Percentiles rank a stretch among this genome's conserved stretches.
These are phyloP conservation scores for Paraleonurus japonicus DNA, from an alignment of 257 asterid genomes.

Conservation along the genomic window DNA sequence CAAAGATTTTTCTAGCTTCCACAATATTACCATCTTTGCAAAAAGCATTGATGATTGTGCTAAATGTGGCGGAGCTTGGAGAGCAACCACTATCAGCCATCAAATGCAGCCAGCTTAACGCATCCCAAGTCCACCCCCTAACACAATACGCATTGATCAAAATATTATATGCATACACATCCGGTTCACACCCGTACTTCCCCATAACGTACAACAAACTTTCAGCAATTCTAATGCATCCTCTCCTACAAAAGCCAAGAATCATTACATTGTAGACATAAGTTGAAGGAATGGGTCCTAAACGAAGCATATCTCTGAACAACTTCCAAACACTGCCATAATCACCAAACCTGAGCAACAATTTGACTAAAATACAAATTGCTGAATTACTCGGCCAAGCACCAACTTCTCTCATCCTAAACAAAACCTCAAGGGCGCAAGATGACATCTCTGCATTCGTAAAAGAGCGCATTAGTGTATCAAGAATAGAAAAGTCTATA, in stretches of 20 bases:
- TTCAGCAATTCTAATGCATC: conserved; percentile 55
- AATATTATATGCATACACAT: conserved; percentile 62
- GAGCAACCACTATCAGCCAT: conserved; percentile 70
- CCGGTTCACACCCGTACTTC: conserved; percentile 72
- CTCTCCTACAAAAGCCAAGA: conserved; percentile 81
- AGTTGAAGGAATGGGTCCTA: conserved; percentile 66
- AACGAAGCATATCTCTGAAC: conserved; percentile 59
- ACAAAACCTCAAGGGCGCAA: conserved; percentile 60
- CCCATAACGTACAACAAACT: conserved; percentile 70
- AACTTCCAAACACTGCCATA: conserved; percentile 76
- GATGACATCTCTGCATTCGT: conserved; percentile 60
- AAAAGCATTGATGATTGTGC: conserved; percentile 57
- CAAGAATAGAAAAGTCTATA: conserved; percentile 58
- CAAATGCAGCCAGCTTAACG: conserved; percentile 52
- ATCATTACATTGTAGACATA: conserved; percentile 62
- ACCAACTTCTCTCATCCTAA: conserved; percentile 68
- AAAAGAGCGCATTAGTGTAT: conserved; percentile 81
- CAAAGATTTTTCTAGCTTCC: conserved; percentile 68
- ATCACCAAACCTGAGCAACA: conserved; percentile 70
- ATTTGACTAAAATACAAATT: conserved; percentile 50
- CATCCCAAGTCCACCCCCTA: conserved; percentile 64
- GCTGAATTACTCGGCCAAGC: conserved; percentile 66
- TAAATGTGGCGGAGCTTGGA: conserved; percentile 66
- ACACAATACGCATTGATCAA: conserved; percentile 79
- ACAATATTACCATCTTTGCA: conserved; percentile 83